These are phyloP conservation scores for Lipomyces yarrowii DNA, from an alignment of 1,139 yeast genomes.

Conservation along the genomic window DNA sequence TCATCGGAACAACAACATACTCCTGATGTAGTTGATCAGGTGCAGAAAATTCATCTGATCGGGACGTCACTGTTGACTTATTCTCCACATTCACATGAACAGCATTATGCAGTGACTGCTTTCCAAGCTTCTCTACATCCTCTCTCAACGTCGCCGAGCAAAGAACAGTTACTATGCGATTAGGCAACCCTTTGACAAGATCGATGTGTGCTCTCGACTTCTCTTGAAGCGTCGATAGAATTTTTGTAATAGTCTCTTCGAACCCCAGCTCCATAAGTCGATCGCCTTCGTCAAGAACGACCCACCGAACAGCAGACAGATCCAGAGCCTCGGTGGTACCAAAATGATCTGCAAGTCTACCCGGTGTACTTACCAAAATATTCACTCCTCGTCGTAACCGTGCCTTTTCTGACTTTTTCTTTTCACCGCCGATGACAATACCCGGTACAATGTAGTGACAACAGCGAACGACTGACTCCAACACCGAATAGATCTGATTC, in stretches of 20 bases:
- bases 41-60: slow-evolving; percentile 52
- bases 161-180: slow-evolving; percentile 69
- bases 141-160: slow-evolving; percentile 95
- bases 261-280: slow-evolving; percentile 92
- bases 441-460: slow-evolving; percentile 48
- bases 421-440: slow-evolving; percentile 75
- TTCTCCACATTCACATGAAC: slow-evolving; percentile 54
- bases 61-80: background rate
- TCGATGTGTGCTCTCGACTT: slow-evolving; percentile 38
- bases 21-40: slow-evolving; percentile 90
- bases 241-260: slow-evolving; percentile 85
- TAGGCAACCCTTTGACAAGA: slow-evolving; percentile 62
- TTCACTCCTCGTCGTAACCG: slow-evolving; percentile 87
- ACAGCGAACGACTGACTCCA: slow-evolving; percentile 66
- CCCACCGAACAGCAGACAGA: slow-evolving; percentile 72
- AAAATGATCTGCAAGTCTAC: slow-evolving; percentile 87
- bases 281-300: slow-evolving; percentile 94
- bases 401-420: slow-evolving; percentile 90
- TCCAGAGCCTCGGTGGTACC: slow-evolving; percentile 81
- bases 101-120: slow-evolving; percentile 69
- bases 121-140: slow-evolving; percentile 78
- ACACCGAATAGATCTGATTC: slow-evolving; percentile 82
- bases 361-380: slow-evolving; percentile 88
- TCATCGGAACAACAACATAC: slow-evolving; percentile 84
- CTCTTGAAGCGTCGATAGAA: slow-evolving; percentile 58